These are phyloP conservation scores for Cajanus cajan DNA, from an alignment of 306 rosid genomes.

Conservation along the genomic window DNA sequence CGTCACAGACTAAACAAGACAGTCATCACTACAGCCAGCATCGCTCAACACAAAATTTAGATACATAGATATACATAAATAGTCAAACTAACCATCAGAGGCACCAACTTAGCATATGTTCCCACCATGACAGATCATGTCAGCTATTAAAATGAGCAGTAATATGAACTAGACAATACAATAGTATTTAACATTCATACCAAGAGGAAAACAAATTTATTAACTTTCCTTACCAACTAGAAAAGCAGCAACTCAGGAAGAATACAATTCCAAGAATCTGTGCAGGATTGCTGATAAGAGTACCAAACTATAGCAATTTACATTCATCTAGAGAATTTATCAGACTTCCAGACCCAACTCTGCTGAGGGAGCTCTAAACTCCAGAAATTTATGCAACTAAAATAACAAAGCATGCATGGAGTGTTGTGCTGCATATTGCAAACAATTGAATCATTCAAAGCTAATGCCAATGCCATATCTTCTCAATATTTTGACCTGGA, in stretches of 20 bases:
- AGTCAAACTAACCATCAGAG: slow-evolving; percentile 70
- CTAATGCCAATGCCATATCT: slow-evolving; percentile 54
- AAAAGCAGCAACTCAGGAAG: slow-evolving; percentile 99
- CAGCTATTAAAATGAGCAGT: slow-evolving; percentile 44
- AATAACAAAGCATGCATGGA: slow-evolving; percentile 52
- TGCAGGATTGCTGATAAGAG: slow-evolving; percentile 89
- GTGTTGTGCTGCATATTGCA: slow-evolving; percentile 54
- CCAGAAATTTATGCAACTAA: slow-evolving; percentile 60
- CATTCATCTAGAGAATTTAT: slow-evolving; percentile 68
- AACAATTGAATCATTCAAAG: slow-evolving; percentile 64
- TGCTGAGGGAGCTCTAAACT: slow-evolving; percentile 71
- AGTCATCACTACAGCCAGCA: slow-evolving; percentile 8
- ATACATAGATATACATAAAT: slow-evolving; percentile 34
- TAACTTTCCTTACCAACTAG: slow-evolving; percentile 89
- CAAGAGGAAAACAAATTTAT: slow-evolving; percentile 54
- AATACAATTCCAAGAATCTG: slow-evolving; percentile 87
- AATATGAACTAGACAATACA: slow-evolving; percentile 40
- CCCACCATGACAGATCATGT: slow-evolving; percentile 51
- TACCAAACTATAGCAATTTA: slow-evolving; percentile 74
- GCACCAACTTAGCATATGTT: slow-evolving; percentile 57
- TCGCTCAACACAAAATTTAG: slow-evolving; percentile 17
- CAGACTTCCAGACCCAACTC: slow-evolving; percentile 78
- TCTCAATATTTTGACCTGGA: slow-evolving; percentile 58
- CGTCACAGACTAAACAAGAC: not conserved
- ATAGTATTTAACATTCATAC: slow-evolving; percentile 46